Base-by-base conservation (phyloP, 176 grass and related monocot genomes). In the Aegilops tauschii region DNA sequence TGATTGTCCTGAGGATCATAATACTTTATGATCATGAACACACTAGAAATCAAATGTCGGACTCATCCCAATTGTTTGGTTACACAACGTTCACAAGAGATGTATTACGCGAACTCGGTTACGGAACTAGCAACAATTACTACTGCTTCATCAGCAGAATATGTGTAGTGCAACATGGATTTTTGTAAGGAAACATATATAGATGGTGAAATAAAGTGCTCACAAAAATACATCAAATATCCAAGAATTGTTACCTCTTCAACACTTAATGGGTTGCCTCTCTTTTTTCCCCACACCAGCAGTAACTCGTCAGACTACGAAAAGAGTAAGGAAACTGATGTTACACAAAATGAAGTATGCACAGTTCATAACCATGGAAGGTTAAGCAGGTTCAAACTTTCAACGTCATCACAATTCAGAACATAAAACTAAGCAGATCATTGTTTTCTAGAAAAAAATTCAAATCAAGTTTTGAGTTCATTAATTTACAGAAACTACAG, bases 231-330 rank as follows among this genome's bases (percentile, higher is more conserved):
- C 64, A 90, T 52, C 11, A 73, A 49, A 62, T 35, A 59, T 65
- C 3, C 2, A 3, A 45, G 25, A 73, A 59, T 34, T 23, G 39
- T 82, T 96, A 99, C 97, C 97, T 99, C 94, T 86, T 96, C 85
- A 67, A 89, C 80, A 80, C 73, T 86, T 70, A 99, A 89, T n/a
- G 92, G 87, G 5, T 2, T 69, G 17, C 88, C 92, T 83, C 97
- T 96, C 90, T 93, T 89, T 88, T 96, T 99, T 69, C 97, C 97
- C 94, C 97, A 99, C 29, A 94, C 92, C 20, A 99, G 85, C 82
- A 90, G 89, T 73, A 93, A 87, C 65, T 88, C 89, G 66, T 99
- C 94, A 87, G 93, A 79, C 97, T 99, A 90, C 65, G 78, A 93
- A 92, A 92, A 80, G 47, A 79, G 35, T 1, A 75, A 73, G 45